Conservation (phyloP, 768 basidiomycete species). For the Favolaschia claudopus region DNA sequence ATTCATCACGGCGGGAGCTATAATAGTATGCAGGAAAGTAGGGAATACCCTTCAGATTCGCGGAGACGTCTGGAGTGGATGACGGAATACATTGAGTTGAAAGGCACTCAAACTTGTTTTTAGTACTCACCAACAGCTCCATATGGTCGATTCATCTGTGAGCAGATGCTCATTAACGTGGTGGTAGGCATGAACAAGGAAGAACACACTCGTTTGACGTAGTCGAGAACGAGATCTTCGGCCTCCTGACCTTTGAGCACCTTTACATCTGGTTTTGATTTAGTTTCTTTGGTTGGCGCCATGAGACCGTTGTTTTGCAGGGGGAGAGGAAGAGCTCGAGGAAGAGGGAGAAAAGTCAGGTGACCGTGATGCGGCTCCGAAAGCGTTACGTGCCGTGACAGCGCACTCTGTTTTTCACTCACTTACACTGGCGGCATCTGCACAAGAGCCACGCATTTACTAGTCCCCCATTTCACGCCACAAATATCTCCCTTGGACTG, state of each 20-base stretch:
- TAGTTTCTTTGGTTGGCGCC: constrained; percentile 58
- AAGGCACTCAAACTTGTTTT: too few relatives aligned
- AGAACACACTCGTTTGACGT: constrained; percentile 70
- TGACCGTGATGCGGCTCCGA: neutral
- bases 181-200: constrained; percentile 4
- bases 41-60: constrained; percentile 74
- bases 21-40: too few relatives aligned
- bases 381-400: too few relatives aligned
- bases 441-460: too few relatives aligned
- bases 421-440: neutral
- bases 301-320: too few relatives aligned
- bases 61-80: constrained; percentile 90
- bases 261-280: constrained; percentile 55
- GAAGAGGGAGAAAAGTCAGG: neutral
- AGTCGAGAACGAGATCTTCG: constrained; percentile 79
- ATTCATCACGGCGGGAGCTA: neutral
- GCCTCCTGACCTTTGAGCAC: constrained; percentile 83
- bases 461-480: too few relatives aligned
- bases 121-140: too few relatives aligned
- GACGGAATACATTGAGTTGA: too few relatives aligned
- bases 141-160: constrained; percentile 91
- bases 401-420: neutral
- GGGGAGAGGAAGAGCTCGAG: neutral
- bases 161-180: constrained; percentile 1
- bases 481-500: neutral